These are phyloP conservation scores for Plenodomus tracheiphilus DNA, from an alignment of 2,329 filamentous ascomycete genomes.

Conservation along the genomic window DNA sequence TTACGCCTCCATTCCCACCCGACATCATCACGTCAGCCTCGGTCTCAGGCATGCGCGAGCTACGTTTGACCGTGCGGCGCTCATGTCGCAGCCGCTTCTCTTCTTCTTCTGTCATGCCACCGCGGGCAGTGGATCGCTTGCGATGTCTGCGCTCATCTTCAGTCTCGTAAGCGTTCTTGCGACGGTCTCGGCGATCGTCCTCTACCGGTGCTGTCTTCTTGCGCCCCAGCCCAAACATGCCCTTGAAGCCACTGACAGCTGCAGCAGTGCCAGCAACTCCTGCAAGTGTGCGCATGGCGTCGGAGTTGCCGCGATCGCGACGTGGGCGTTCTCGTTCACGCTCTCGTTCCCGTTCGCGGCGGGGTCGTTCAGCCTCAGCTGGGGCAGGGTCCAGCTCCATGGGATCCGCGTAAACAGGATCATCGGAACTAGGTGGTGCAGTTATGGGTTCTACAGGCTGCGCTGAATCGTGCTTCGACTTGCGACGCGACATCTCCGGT, in stretches of 20 bases:
- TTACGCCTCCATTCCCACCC: constrained; percentile 27
- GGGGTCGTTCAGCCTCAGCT: constrained; percentile 49
- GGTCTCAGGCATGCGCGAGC: constrained; percentile 23
- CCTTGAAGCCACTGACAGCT: constrained; percentile 60
- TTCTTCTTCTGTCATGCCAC: constrained; percentile 41
- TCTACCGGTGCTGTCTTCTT: constrained; percentile 39
- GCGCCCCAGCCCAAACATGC: constrained; percentile 51
- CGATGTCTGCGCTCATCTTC: constrained; percentile 44
- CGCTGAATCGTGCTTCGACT: constrained; percentile 46
- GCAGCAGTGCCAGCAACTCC: constrained; percentile 36
- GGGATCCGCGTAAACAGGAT: constrained; percentile 48
- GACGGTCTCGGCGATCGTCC: constrained; percentile 35
- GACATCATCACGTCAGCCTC: constrained; percentile 33
- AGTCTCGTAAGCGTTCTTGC: constrained; percentile 38
- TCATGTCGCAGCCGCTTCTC: constrained; percentile 43
- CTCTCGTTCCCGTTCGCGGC: constrained; percentile 46
- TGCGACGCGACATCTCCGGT: constrained; percentile 44
- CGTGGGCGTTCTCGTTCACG: constrained; percentile 39
- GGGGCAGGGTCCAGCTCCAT: constrained; percentile 49
- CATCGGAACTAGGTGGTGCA: constrained; percentile 47
- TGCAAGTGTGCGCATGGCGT: constrained; percentile 57
- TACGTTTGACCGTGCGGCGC: constrained; percentile 38
- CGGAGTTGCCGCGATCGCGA: constrained; percentile 62
- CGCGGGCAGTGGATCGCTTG: constrained; percentile 42
- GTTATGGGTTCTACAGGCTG: constrained; percentile 39